Conservation (phyloP, 805 yeast genomes). For the Brettanomyces naardenensis region DNA sequence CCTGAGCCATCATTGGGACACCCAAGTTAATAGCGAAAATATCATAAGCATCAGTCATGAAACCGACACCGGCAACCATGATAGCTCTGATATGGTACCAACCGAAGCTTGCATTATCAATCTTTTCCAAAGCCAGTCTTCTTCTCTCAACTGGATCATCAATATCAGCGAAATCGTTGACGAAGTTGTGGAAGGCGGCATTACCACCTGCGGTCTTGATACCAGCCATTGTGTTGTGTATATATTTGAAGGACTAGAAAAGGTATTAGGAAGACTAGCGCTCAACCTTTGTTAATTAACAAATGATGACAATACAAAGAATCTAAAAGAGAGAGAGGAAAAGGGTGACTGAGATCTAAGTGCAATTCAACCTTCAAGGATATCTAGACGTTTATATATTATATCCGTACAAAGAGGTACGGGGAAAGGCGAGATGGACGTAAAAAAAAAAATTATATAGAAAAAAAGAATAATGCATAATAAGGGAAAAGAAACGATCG, state of each 20-base stretch:
- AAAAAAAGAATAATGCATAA: too few species aligned
- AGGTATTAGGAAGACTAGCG: too few species aligned
- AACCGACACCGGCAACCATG: conserved; percentile 87
- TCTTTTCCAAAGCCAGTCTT: conserved; percentile 76
- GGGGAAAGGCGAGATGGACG: too few species aligned
- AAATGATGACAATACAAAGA: too few species aligned
- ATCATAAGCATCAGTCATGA: conserved; percentile 88
- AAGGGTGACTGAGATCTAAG: too few species aligned
- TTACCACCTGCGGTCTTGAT: conserved; percentile 51
- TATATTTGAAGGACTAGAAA: too few species aligned
- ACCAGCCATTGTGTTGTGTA: conserved; percentile 1
- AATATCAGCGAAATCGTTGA: conserved; percentile 73
- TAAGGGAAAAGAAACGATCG: too few species aligned
- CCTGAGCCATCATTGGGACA: conserved; percentile 69
- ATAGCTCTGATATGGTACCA: conserved; percentile 82
- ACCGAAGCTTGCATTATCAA: conserved; percentile 71
- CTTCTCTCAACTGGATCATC: conserved; percentile 84
- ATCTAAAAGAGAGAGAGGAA: too few species aligned
- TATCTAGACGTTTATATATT: too few species aligned
- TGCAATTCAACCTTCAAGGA: not conserved
- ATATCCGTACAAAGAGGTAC: too few species aligned
- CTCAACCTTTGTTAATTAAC: too few species aligned
- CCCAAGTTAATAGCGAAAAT: conserved; percentile 85
- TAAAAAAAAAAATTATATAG: too few species aligned
- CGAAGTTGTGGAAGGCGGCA: conserved; percentile 77